Conservation (phyloP, 306 rosid genomes). For the Psophocarpus tetragonolobus region DNA sequence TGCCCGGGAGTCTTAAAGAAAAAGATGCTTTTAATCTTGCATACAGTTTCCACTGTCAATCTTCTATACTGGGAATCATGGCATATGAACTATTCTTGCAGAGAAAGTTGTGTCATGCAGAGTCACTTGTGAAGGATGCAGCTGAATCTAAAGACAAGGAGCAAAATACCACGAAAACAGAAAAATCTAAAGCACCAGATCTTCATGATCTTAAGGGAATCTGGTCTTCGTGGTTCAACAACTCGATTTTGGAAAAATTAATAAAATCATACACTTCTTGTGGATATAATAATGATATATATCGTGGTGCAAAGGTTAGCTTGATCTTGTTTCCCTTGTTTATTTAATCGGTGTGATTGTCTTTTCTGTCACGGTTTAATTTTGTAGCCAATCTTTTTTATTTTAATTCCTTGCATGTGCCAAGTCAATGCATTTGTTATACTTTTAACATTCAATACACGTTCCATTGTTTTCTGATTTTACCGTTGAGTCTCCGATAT, state of each 20-base stretch:
- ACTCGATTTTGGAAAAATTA: conserved; percentile 64
- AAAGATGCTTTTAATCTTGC: conserved; percentile 57
- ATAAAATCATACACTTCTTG: conserved; percentile 57
- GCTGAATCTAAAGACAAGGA: conserved; percentile 58
- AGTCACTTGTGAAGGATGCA: conserved; percentile 56
- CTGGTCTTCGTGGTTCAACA: conserved; percentile 61
- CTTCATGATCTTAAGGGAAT: conserved; percentile 53
- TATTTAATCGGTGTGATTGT: not conserved
- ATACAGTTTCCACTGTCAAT: conserved; percentile 64
- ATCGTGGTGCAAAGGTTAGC: conserved; percentile 70
- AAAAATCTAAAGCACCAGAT: conserved; percentile 49
- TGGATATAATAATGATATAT: conserved; percentile 50
- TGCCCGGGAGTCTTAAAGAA: conserved; percentile 41
- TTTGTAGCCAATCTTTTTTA: not conserved
- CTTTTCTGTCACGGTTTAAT: conserved; percentile 13
- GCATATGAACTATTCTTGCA: conserved; percentile 80
- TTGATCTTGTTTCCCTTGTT: not conserved
- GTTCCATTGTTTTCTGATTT: conserved; percentile 10
- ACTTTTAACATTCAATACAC: not conserved
- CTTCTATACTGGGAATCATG: conserved; percentile 71
- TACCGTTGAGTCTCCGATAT: conserved; percentile 12
- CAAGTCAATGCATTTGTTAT: conserved; percentile 2
- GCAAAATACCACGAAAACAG: conserved; percentile 38
- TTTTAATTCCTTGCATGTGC: conserved; percentile 12
- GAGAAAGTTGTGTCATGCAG: conserved; percentile 72